Conservation (phyloP, 352 stramenopile species). For the Phytophthora tentaculata region DNA sequence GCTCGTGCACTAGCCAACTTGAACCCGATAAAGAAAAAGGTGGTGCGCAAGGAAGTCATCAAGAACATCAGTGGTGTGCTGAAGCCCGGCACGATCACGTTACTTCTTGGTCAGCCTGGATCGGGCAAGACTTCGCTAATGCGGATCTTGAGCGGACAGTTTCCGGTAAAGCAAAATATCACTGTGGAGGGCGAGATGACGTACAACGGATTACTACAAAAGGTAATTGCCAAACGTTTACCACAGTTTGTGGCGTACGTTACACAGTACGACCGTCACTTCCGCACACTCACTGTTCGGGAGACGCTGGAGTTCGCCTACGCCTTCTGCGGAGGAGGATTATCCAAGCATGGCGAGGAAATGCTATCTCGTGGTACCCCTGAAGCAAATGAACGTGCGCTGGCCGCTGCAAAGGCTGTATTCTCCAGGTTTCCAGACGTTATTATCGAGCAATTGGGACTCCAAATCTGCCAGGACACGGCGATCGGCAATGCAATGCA, state of each 20-base stretch:
- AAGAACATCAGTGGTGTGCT: conserved; percentile 39
- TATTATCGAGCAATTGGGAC: conserved; percentile 54
- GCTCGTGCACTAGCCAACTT: conserved; percentile 1
- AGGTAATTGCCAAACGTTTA: conserved; percentile 31
- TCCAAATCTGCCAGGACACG: conserved; percentile 53
- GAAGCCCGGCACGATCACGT: conserved; percentile 40
- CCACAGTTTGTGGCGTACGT: conserved; percentile 46
- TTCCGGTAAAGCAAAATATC: conserved; percentile 37
- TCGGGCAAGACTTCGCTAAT: conserved; percentile 50
- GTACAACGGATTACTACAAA: conserved; percentile 40
- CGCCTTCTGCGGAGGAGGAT: conserved; percentile 30
- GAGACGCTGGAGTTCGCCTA: conserved; percentile 48
- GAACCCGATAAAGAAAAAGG: conserved; percentile 33
- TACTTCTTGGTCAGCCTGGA: conserved; percentile 45
- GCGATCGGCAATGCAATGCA: conserved; percentile 57
- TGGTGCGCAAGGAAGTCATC: conserved; percentile 44
- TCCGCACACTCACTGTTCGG: conserved; percentile 34
- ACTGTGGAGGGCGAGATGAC: conserved; percentile 36
- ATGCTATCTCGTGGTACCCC: conserved; percentile 40
- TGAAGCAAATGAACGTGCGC: conserved; percentile 35
- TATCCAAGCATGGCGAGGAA: conserved; percentile 46
- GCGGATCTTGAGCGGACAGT: conserved; percentile 37
- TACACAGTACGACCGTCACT: conserved; percentile 41
- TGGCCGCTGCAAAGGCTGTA: conserved; percentile 23
- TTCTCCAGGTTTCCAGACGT: conserved; percentile 47